Conservation (phyloP, 441 rosid species). For the Geranium incanum region DNA sequence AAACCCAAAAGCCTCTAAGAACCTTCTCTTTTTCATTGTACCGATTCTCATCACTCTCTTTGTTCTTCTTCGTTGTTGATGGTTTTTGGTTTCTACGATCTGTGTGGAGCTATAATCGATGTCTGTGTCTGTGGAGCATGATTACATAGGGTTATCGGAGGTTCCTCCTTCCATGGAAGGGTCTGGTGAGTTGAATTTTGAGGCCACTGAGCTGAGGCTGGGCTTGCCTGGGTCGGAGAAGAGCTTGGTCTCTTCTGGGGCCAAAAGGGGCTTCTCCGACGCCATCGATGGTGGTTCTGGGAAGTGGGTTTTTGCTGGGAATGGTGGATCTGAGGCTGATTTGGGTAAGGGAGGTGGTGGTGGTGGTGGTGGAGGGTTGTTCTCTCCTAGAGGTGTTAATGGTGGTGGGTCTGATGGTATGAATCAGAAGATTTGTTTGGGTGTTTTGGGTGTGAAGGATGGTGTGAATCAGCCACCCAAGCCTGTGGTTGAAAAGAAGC, state of each 20-base stretch:
- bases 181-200: slow-evolving; percentile 21
- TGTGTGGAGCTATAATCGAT: not conserved
- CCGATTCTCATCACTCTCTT: too few species aligned
- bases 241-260: slow-evolving; percentile 35
- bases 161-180: too few species aligned
- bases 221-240: slow-evolving; percentile 58
- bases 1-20: slow-evolving; percentile 9
- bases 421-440: slow-evolving; percentile 6
- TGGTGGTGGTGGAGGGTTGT: slow-evolving; percentile 19
- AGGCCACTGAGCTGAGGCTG: slow-evolving; percentile 58
- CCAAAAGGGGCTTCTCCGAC: slow-evolving; percentile 57
- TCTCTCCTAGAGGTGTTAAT: slow-evolving; percentile 33
- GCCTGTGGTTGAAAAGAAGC: slow-evolving; percentile 33
- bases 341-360: slow-evolving; percentile 33
- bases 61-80: not conserved
- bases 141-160: too few species aligned
- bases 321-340: slow-evolving; percentile 30
- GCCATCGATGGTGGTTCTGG: slow-evolving; percentile 36
- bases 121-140: not conserved
- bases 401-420: not conserved
- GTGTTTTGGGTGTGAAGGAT: slow-evolving; percentile 18
- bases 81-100: not conserved
- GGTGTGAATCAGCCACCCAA: slow-evolving; percentile 30
- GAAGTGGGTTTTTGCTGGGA: slow-evolving; percentile 39
- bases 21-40: too few species aligned